Evolutionary conservation across 306 rosid genomes (phyloP), one percentile per base, ranked within the genome.

Genomic region (Benincasa hispida): DNA sequence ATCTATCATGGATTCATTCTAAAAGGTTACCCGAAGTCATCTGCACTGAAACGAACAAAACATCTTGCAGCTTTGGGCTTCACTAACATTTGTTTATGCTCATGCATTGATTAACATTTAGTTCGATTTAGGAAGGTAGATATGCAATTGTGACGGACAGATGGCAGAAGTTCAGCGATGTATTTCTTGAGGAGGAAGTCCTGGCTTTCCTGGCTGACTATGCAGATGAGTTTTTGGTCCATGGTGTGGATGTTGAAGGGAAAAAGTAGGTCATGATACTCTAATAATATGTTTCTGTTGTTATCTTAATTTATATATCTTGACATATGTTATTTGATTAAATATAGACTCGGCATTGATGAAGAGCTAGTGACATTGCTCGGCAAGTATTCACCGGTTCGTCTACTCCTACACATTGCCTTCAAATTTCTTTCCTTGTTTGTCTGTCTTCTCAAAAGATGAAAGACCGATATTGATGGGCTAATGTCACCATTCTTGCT

Each of bases 161-260:
- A 84, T 94, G 98, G 95, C 97, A 94, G 87, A 94, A 90, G 85
- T 94, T 94, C 82, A 91, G 95, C 67, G 95, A 90, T 78, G 93
- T 91, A 59, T 86, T 72, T 73, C 91, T 90, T 74, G 85, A 89
- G 59, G 80, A 84, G 25, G 68, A 84, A 81, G 81, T 92, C 42
- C 82, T 87, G 87, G 83, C 84, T 54, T 90, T 90, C 84, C 96
- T 91, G 80, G 96, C 93, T 80, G 79, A 79, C 72, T 91, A 85
- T 80, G 98, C 98, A 2, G 96, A 91, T 50, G 98, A 94, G 76
- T 94, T 94, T 87, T 86, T 94, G 59, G 97, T 91, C 76, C 98
- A 94, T 50, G 97, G 98, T 39, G 97, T 94, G 56, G 98, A 94
- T 79, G 97, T 94, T 80, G 98, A 94, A 87, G 98, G 97, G 83